Evolutionary conservation across 257 asterid species (phyloP), one percentile per base, ranked within the genome.

Genomic region (Gardenia jasminoides): DNA sequence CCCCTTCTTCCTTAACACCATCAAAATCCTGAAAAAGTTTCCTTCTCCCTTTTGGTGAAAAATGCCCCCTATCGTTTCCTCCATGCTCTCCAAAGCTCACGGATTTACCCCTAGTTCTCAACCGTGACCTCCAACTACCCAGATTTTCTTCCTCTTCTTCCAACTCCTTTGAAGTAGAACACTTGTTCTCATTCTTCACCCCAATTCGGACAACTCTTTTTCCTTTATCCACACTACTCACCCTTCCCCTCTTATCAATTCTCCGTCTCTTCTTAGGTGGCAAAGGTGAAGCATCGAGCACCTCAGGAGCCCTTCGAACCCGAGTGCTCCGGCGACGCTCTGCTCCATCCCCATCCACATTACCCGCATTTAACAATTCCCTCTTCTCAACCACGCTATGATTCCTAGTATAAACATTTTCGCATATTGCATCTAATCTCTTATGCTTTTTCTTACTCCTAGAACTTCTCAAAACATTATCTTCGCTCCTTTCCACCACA

Each of bases 211-310:
- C 86, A 74, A 75, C 96, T 75, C 84, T 85, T 81, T 80, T 84
- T 22, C 82, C 84, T 64, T 72, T 82, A 72, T 82, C 91, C 61
- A 30, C 80, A 76, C 88, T 79, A 33, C 80, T 72, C 76, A 82
- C 30, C 82, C 67, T 80, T 44, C 76, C 79, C 75, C 72, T 62
- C 48, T 46, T 82, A 80, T 80, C 90, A 84, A 90, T 76, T 86
- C 83, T 93, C 77, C 52, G 83, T 81, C 97, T 85, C 89, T 92
- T 96, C 82, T 84, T 93, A 0, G 91, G 90, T 0, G 97, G 98
- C 75, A 82, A 33, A 72, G 99, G 99, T 15, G 99, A 96, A 61
- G 99, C 90, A 84, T 96, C 99, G 22, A 96, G 98, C 84, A 96
- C 76, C 70, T 81, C 91, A 7, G 98, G 97, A 80, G 97, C 89